Base-by-base conservation (phyloP, 371 early-diverging fungal species). In the Batrachochytrium dendrobatidis region DNA sequence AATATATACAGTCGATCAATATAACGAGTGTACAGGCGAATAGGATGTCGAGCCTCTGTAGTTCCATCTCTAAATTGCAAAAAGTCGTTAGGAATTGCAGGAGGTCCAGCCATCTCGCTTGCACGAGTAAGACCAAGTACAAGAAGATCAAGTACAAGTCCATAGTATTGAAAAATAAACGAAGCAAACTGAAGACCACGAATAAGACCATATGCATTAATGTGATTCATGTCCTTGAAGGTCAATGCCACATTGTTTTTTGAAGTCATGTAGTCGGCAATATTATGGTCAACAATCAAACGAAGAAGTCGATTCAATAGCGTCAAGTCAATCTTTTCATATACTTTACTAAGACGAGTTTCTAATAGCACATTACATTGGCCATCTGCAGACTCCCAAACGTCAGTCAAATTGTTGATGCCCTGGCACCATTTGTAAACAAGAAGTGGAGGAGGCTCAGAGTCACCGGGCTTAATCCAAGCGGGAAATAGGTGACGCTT, bases 201-300 rank as follows among this genome's bases (percentile, higher is more conserved):
- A 64, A 98, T 91, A 50, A 99, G 73, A 63, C 99, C 99, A 68
- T 90, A 90, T 15, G 91, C 85, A 72, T 99, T 98, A 57, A 90
- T 90, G 76, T 95, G 98, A 71, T 88, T 88, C 77, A 99, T 99
- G 68, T 99, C 99, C 83, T 99, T 99, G 83, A 98, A 99, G 59
- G 82, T 90, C 58, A 99, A 75, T 6, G 86, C 92, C 48, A 94
- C 89, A 75, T 96, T 97, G 79, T 96, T 95, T 80, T 99, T 96
- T 58, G 94, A 92, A 0, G 98, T 93, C 81, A 99, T 96, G 73
- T 99, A 99, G 67, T 99, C 96, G 22, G 97, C 98, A 72, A 99
- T 78, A 68, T 94, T 95, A 79, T 95, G 95, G 75, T 99, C 99
- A 51, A 99, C 80, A 73, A 98, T 88, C 46, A 99, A 79, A 53